These are phyloP conservation scores for Pseudozyma tsukubaensis DNA, from an alignment of 1,284 basidiomycete genomes.

Conservation along the genomic window DNA sequence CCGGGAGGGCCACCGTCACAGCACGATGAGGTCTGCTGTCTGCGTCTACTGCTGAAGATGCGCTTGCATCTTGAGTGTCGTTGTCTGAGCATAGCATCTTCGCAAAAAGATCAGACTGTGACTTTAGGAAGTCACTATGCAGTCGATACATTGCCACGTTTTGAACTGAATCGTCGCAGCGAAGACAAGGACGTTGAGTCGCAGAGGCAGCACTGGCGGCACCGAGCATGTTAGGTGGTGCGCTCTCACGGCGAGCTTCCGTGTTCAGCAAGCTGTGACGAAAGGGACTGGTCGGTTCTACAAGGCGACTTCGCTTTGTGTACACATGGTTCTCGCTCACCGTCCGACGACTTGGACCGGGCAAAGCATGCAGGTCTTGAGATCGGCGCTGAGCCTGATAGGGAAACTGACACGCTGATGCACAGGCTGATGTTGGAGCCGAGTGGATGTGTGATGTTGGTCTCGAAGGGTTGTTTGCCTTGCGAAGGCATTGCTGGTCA, in stretches of 20 bases:
- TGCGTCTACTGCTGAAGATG: too few relatives aligned
- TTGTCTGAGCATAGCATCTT: not conserved
- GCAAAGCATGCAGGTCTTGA: too few relatives aligned
- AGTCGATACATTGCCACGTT: conserved; percentile 1
- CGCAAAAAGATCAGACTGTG: conserved; percentile 3
- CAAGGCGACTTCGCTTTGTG: too few relatives aligned
- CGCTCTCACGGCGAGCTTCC: conserved; percentile 10
- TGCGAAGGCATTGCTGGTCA: too few relatives aligned
- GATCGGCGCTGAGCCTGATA: too few relatives aligned
- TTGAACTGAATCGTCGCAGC: not conserved
- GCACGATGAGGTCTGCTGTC: too few relatives aligned
- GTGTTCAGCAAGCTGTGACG: not conserved
- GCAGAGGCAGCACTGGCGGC: not conserved
- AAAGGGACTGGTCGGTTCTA: not conserved
- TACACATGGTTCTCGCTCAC: too few relatives aligned
- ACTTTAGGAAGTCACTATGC: conserved; percentile 11
- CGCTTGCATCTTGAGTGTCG: not conserved
- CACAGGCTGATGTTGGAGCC: too few relatives aligned
- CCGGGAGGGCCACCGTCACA: conserved; percentile 12
- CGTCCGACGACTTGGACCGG: too few relatives aligned
- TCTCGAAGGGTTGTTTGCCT: too few relatives aligned
- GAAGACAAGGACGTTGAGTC: not conserved
- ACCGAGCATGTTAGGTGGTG: conserved; percentile 6
- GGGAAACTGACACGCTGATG: too few relatives aligned
- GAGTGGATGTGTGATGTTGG: too few relatives aligned